phyloP scores from a whole-genome alignment of 108 stramenopile genomes.

The Parietichytrium sp. region DNA sequence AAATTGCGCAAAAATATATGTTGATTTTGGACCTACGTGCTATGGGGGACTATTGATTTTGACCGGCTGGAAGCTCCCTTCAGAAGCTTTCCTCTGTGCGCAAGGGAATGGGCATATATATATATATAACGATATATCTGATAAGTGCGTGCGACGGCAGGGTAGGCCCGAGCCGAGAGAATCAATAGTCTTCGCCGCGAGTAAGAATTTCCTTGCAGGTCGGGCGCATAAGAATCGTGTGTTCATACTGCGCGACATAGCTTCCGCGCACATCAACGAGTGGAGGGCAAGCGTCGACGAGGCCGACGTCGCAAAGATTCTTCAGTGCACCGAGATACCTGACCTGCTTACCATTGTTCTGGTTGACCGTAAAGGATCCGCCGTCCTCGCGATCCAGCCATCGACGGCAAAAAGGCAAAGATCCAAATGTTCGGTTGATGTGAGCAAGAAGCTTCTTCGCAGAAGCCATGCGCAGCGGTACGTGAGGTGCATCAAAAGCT shows the following conservation, averaged over 20 bases:
- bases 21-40: too few species aligned
- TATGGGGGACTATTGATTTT: too few species aligned
- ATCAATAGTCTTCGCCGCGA: conserved; percentile 94
- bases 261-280: conserved; percentile 87
- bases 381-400: conserved; percentile 97
- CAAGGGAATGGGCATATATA: too few species aligned
- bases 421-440: conserved; percentile 98
- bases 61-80: too few species aligned
- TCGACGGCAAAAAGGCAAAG: conserved; percentile 95
- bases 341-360: conserved; percentile 79
- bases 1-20: too few species aligned
- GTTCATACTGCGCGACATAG: conserved; percentile 98
- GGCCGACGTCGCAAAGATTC: conserved; percentile 95
- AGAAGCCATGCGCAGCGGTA: conserved; percentile 84
- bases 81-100: too few species aligned
- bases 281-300: conserved; percentile 91
- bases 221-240: conserved; percentile 89
- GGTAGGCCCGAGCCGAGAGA: too few species aligned
- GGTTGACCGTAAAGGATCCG: conserved; percentile 81
- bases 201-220: conserved; percentile 95
- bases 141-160: too few species aligned
- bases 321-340: conserved; percentile 96
- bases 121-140: too few species aligned
- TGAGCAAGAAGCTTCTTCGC: conserved; percentile 86
- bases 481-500: conserved; percentile 86